A percentile compares a stretch with the other conserved stretches of the same genome.
Conservation (phyloP, 2,329 filamentous ascomycete species). For the Colletotrichum sublineola region DNA sequence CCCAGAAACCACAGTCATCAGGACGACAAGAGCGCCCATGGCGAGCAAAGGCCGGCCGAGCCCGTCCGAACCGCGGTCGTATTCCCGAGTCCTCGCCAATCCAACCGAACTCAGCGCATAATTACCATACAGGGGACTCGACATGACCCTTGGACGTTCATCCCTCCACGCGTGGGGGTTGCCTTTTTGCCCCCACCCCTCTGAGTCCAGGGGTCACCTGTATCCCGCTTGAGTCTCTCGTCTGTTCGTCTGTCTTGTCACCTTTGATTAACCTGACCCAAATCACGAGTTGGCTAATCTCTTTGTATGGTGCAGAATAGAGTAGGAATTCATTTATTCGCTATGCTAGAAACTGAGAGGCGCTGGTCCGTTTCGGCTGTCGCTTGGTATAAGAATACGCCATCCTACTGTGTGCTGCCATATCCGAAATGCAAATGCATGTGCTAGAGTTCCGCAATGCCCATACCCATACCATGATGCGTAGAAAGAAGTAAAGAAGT, state of each 20-base stretch:
- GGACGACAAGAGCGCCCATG: neutral
- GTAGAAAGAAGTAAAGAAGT: no score
- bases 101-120: neutral
- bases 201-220: neutral
- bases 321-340: neutral
- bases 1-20: no score
- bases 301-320: neutral
- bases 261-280: neutral
- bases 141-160: neutral
- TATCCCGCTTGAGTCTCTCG: neutral
- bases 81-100: neutral
- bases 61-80: neutral
- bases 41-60: neutral
- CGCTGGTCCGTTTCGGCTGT: neutral
- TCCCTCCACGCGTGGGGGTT: neutral
- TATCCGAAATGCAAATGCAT: neutral
- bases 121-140: no score
- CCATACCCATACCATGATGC: neutral
- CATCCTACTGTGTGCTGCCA: no score
- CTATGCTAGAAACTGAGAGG: neutral
- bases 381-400: neutral
- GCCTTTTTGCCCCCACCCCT: neutral
- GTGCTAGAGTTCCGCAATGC: neutral
- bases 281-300: neutral
- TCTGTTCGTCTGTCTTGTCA: neutral